These are phyloP conservation scores for Metschnikowia koreensis DNA, from an alignment of 805 yeast genomes.

Conservation along the genomic window DNA sequence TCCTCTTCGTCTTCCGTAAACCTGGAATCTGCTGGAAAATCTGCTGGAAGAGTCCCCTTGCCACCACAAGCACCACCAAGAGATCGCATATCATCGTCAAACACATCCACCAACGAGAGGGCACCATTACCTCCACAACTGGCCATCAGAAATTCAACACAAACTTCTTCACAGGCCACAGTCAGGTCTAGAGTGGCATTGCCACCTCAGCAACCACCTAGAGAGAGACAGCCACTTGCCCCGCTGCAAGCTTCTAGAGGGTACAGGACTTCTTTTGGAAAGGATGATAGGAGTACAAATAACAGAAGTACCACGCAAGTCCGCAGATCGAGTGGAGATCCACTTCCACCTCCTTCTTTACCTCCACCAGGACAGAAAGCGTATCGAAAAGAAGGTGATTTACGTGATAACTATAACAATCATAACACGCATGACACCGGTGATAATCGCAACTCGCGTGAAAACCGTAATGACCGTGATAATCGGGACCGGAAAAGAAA, in stretches of 20 bases:
- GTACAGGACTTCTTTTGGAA: conserved; percentile 11
- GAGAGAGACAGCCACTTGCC: background rate
- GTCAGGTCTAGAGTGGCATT: conserved; percentile 19
- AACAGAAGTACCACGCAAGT: conserved; percentile 6
- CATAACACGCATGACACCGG: conserved; percentile 1
- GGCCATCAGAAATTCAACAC: background rate
- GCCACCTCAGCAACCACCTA: conserved; percentile 23
- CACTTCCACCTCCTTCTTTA: conserved; percentile 17
- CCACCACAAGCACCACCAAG: conserved; percentile 23
- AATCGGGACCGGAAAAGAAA: conserved; percentile 22
- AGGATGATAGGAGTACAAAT: conserved; percentile 12
- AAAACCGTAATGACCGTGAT: background rate
- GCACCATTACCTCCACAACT: conserved; percentile 16
- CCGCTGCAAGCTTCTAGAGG: conserved; percentile 8
- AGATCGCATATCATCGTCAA: background rate
- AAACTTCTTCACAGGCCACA: background rate
- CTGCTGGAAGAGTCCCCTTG: conserved; percentile 20
- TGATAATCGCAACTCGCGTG: conserved; percentile 1
- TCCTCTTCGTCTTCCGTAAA: background rate
- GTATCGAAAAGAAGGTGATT: background rate
- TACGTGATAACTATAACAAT: background rate
- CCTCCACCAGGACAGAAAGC: conserved; percentile 15
- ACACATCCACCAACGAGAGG: background rate
- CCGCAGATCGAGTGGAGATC: conserved; percentile 10
- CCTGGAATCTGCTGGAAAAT: background rate